Percentiles rank a stretch among this genome's conserved stretches.
Evolutionary conservation across 305 asterid species (phyloP).

Genomic region (Coffea humblotiana): DNA sequence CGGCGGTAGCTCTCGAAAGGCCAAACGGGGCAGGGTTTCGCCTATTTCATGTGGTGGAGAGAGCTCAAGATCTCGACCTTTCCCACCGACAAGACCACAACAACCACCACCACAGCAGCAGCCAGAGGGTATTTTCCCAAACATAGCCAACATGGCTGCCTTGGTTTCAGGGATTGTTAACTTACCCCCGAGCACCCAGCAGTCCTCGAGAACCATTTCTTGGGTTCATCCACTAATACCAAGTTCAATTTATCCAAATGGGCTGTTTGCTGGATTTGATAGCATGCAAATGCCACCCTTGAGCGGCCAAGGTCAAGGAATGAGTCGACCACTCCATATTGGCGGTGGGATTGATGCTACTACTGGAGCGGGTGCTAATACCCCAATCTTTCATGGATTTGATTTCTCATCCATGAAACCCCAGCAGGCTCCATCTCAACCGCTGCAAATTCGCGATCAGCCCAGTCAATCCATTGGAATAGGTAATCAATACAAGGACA

Average conservation of each 20-base stretch:
- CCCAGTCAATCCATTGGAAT: constrained; percentile 1
- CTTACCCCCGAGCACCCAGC: background rate
- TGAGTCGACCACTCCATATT: constrained; percentile 7
- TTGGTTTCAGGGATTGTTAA: constrained; percentile 5
- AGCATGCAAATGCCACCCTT: constrained; percentile 25
- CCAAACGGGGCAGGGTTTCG: constrained; percentile 17
- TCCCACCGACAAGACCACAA: background rate
- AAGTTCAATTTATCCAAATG: constrained; percentile 15
- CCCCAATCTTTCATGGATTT: constrained; percentile 14
- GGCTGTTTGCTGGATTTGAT: constrained; percentile 18
- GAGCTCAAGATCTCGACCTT: constrained; percentile 23
- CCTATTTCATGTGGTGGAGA: constrained; percentile 30
- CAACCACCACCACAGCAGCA: background rate
- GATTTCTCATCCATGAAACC: constrained; percentile 5
- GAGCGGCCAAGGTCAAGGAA: constrained; percentile 9
- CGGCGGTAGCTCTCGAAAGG: constrained; percentile 64
- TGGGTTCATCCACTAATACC: background rate
- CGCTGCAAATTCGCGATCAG: constrained; percentile 8
- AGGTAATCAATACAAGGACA: constrained; percentile 9
- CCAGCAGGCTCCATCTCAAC: constrained; percentile 11
- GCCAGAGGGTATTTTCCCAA: background rate
- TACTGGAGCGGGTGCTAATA: background rate
- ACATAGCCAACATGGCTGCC: constrained; percentile 8
- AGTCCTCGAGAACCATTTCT: background rate
- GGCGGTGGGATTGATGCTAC: background rate